phyloP scores from a whole-genome alignment of 768 basidiomycete species.

The Lentinula boryana region DNA sequence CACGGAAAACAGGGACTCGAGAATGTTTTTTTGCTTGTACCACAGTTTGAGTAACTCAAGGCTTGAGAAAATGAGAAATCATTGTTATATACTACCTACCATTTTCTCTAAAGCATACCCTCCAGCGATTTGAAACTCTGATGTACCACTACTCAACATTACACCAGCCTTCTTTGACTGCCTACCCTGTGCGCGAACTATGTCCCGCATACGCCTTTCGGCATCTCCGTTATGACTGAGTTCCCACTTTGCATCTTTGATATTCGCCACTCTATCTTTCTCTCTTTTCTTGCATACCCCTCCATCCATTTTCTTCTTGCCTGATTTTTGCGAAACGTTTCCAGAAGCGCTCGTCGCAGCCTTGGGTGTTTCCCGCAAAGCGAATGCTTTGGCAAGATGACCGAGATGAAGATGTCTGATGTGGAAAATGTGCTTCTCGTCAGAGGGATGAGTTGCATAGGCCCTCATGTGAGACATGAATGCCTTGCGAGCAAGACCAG shows the following conservation, averaged over 20 bases:
- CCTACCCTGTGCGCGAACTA: slow-evolving; percentile 79
- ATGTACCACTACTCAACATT: slow-evolving; percentile 59
- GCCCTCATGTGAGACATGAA: slow-evolving; percentile 92
- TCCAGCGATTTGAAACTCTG: slow-evolving; percentile 77
- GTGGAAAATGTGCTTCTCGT: slow-evolving; percentile 97
- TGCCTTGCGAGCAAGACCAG: slow-evolving; percentile 72
- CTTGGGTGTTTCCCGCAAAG: slow-evolving; percentile 79
- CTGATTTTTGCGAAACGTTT: slow-evolving; percentile 13
- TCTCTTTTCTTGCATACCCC: slow-evolving; percentile 15
- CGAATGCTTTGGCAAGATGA: slow-evolving; percentile 90
- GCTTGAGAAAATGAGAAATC: no score
- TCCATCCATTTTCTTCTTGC: slow-evolving; percentile 12
- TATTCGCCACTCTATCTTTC: slow-evolving; percentile 16
- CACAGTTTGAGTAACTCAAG: no score
- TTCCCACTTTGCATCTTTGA: slow-evolving; percentile 30
- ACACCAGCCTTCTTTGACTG: slow-evolving; percentile 74
- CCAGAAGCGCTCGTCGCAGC: slow-evolving; percentile 28
- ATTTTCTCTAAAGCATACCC: slow-evolving; percentile 59
- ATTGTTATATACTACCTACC: slow-evolving; percentile 20
- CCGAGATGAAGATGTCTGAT: slow-evolving; percentile 91
- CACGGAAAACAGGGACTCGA: not conserved
- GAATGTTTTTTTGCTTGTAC: no score
- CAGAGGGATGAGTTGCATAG: slow-evolving; percentile 93
- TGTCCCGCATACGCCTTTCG: slow-evolving; percentile 80
- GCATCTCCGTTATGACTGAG: slow-evolving; percentile 45